These are phyloP conservation scores for Dendrostoma leiphaemia DNA, from an alignment of 2,329 filamentous ascomycete species.

Conservation along the genomic window DNA sequence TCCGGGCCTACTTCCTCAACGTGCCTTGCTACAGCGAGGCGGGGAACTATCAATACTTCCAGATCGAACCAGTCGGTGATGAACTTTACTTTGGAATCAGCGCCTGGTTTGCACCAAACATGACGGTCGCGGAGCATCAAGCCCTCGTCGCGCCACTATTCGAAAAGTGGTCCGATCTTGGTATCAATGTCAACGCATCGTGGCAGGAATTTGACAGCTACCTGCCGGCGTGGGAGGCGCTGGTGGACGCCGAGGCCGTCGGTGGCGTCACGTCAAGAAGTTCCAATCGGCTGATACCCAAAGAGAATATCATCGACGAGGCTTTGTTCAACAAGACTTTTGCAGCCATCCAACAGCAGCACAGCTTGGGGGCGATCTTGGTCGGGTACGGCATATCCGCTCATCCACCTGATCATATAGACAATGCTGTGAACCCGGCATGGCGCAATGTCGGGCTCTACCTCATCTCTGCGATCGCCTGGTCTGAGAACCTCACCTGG, in stretches of 20 bases:
- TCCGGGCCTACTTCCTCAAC: slow-evolving; percentile 48
- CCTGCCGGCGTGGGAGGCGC: neutral
- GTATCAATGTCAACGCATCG: neutral
- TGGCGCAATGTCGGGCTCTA: slow-evolving; percentile 43
- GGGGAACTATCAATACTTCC: slow-evolving; percentile 42
- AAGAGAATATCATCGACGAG: neutral
- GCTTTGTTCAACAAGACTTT: slow-evolving; percentile 15
- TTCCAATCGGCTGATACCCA: slow-evolving; percentile 2
- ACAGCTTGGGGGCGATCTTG: slow-evolving; percentile 24
- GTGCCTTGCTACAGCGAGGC: slow-evolving; percentile 43
- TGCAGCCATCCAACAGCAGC: slow-evolving; percentile 29
- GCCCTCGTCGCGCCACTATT: slow-evolving; percentile 23
- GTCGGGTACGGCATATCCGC: slow-evolving; percentile 24
- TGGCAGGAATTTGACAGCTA: neutral
- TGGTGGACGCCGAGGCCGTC: neutral
- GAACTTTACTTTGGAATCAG: slow-evolving; percentile 5
- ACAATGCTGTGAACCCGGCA: slow-evolving; percentile 45
- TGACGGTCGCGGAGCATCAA: neutral
- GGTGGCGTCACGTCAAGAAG: neutral
- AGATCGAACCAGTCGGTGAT: slow-evolving; percentile 7
- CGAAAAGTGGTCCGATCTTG: neutral
- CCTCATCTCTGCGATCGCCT: slow-evolving; percentile 31
- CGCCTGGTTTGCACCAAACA: slow-evolving; percentile 12
- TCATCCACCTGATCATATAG: too few relatives aligned
- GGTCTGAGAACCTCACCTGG: slow-evolving; percentile 17